phyloP scores from a whole-genome alignment of 768 basidiomycete species.

The Neoboletus brunneissimus region DNA sequence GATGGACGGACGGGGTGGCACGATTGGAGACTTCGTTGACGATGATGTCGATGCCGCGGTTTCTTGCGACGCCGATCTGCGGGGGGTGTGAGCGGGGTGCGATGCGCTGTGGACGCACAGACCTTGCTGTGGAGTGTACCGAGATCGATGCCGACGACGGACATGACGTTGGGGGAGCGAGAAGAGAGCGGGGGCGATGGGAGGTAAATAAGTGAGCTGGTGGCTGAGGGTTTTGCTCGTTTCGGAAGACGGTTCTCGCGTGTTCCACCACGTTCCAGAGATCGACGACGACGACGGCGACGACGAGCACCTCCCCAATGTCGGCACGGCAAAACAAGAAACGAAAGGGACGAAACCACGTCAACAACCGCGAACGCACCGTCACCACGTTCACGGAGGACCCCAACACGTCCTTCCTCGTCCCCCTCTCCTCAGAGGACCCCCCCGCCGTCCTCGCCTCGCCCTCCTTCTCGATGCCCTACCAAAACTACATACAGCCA shows the following conservation, averaged over 20 bases:
- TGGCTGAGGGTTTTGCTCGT: constrained; percentile 24
- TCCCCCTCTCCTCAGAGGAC: constrained; percentile 52
- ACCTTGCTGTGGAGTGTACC: constrained; percentile 85
- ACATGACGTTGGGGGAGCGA: constrained; percentile 46
- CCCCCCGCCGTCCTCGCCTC: constrained; percentile 38
- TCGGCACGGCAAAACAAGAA: constrained; percentile 65
- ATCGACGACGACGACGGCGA: background rate
- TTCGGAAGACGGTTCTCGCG: constrained; percentile 25
- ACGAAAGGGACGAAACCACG: constrained; percentile 53
- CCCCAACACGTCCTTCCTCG: constrained; percentile 51
- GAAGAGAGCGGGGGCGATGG: background rate
- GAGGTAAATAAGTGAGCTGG: background rate
- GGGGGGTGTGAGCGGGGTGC: background rate
- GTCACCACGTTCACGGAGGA: constrained; percentile 64
- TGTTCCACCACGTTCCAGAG: constrained; percentile 27
- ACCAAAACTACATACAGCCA: constrained; percentile 33
- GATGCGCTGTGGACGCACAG: no score
- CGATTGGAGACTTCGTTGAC: constrained; percentile 97
- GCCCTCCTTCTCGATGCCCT: constrained; percentile 39
- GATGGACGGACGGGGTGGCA: constrained; percentile 79
- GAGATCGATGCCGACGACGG: constrained; percentile 94
- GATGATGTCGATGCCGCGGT: constrained; percentile 98
- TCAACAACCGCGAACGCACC: constrained; percentile 61
- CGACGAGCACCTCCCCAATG: no score
- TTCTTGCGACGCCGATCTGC: constrained; percentile 92